These are phyloP conservation scores for Fusarium algeriense DNA, from an alignment of 2,329 filamentous ascomycete species.

Conservation along the genomic window DNA sequence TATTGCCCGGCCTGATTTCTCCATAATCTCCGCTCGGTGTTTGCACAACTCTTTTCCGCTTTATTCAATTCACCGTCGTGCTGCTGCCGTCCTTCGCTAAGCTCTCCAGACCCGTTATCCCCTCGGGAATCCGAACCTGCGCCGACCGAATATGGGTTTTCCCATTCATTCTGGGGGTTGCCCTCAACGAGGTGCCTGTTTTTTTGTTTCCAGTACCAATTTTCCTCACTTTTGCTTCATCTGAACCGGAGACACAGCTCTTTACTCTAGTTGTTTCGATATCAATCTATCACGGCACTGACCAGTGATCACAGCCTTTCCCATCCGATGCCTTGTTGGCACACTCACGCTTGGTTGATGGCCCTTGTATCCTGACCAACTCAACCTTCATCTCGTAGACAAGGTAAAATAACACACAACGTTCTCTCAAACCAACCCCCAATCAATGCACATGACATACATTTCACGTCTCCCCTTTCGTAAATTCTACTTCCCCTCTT, in stretches of 20 bases:
- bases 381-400: not conserved
- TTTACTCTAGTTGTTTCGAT: not conserved
- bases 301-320: slow-evolving; percentile 3
- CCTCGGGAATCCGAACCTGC: slow-evolving; percentile 36
- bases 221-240: not conserved
- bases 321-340: not conserved
- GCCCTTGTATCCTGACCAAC: not conserved
- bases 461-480: not conserved
- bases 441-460: slow-evolving; percentile 3
- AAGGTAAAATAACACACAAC: slow-evolving; percentile 19
- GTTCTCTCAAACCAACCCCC: not conserved
- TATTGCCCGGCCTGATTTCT: not conserved
- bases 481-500: not conserved
- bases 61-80: slow-evolving; percentile 1
- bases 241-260: not conserved
- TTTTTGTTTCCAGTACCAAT: not conserved
- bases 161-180: slow-evolving; percentile 9
- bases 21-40: slow-evolving; percentile 9
- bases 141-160: slow-evolving; percentile 27
- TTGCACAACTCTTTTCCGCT: slow-evolving; percentile 6
- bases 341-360: not conserved
- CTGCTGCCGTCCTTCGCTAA: slow-evolving; percentile 8
- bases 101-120: slow-evolving; percentile 13
- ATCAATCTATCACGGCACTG: not conserved
- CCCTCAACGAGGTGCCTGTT: slow-evolving; percentile 5